Conservation (phyloP, 73 alveolate genomes). For the Strombidium stylifer region DNA sequence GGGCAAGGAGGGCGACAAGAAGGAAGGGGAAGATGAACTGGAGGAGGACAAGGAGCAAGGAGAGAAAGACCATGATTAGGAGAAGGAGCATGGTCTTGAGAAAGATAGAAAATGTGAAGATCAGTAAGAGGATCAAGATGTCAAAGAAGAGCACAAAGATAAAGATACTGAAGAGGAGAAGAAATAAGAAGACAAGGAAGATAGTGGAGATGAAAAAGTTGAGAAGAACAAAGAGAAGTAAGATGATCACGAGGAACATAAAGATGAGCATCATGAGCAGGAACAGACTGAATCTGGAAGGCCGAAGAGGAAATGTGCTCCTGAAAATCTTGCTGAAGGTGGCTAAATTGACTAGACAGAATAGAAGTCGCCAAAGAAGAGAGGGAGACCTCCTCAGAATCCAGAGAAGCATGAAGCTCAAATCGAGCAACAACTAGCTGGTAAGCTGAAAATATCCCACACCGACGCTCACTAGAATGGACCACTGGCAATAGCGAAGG, state of each 20-base stretch:
- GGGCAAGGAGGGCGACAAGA: neutral
- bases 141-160: neutral
- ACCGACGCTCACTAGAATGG: neutral
- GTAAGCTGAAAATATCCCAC: neutral
- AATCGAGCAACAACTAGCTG: neutral
- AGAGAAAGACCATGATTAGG: neutral
- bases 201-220: neutral
- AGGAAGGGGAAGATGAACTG: neutral
- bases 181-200: neutral
- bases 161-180: neutral
- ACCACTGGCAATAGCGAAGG: neutral
- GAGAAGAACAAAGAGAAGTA: neutral
- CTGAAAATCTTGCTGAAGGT: too few relatives aligned
- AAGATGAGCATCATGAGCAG: neutral
- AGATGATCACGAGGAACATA: neutral
- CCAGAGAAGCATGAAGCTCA: too few relatives aligned
- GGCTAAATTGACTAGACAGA: too few relatives aligned
- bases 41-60: neutral
- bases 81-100: neutral
- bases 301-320: too few relatives aligned
- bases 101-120: neutral
- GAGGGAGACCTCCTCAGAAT: too few relatives aligned
- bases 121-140: too few relatives aligned
- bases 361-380: too few relatives aligned
- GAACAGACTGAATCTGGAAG: too few relatives aligned